A percentile compares a stretch with the other conserved stretches of the same genome.
phyloP scores from a whole-genome alignment of 208 protist species.

The Wallacemonas sp. region DNA sequence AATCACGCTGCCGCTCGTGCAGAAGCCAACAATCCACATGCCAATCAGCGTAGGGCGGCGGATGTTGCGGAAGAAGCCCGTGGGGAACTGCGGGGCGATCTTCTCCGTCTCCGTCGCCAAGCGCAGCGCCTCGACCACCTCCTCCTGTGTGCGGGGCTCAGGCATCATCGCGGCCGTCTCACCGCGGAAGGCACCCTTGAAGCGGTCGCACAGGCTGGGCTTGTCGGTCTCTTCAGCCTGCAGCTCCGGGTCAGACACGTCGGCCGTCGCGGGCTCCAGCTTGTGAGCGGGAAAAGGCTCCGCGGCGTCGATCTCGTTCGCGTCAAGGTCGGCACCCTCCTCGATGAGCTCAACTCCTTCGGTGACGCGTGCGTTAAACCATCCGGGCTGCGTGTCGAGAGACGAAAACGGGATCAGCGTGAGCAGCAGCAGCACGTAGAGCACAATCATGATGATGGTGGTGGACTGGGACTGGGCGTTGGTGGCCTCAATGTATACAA shows the following conservation, averaged over 20 bases:
- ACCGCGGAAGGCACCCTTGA: conserved; percentile 9
- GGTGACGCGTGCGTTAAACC: conserved; percentile 11
- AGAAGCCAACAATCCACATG: conserved; percentile 41
- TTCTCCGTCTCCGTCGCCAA: conserved; percentile 26
- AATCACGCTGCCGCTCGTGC: conserved; percentile 30
- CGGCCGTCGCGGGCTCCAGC: not conserved
- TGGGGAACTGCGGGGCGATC: conserved; percentile 41
- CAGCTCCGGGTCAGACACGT: not conserved
- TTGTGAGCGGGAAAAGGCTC: not conserved
- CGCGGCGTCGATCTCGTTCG: not conserved
- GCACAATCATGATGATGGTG: conserved; percentile 41
- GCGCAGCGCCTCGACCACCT: conserved; percentile 12
- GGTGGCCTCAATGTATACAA: conserved; percentile 40
- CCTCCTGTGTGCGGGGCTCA: conserved; percentile 14
- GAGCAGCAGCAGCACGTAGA: conserved; percentile 31
- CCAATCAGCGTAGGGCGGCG: conserved; percentile 36
- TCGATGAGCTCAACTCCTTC: not conserved
- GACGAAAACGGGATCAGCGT: conserved; percentile 19
- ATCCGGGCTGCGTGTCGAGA: conserved; percentile 21
- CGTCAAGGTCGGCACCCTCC: not conserved
- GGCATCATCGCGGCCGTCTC: not conserved
- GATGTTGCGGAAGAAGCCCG: conserved; percentile 38
- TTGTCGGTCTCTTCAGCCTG: not conserved
- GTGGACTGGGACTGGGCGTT: conserved; percentile 25
- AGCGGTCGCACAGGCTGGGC: not conserved